These are phyloP conservation scores for Curvularia lunata DNA, from an alignment of 2,329 filamentous ascomycete genomes.

Conservation along the genomic window DNA sequence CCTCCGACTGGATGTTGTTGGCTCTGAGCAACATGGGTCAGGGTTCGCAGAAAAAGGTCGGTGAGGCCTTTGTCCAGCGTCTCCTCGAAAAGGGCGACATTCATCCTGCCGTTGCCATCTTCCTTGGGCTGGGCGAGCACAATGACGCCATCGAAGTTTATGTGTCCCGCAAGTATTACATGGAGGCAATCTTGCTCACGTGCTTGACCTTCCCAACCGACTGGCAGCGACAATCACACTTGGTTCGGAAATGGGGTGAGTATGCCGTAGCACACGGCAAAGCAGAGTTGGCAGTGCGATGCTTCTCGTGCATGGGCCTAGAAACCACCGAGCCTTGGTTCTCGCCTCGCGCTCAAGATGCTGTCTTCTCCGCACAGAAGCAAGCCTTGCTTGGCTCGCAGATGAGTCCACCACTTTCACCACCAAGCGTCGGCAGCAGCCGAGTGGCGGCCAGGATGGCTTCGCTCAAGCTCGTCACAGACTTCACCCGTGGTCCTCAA, in stretches of 20 bases:
- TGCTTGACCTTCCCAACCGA: slow-evolving; percentile 82
- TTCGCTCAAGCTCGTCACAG: slow-evolving; percentile 88
- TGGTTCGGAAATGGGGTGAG: slow-evolving; percentile 95
- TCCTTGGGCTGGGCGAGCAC: slow-evolving; percentile 88
- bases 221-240: slow-evolving; percentile 87
- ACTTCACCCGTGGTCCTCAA: slow-evolving; percentile 65
- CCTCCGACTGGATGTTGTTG: slow-evolving; percentile 95
- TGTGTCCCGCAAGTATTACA: slow-evolving; percentile 84
- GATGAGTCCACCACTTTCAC: slow-evolving; percentile 75
- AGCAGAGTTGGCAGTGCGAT: slow-evolving; percentile 88
- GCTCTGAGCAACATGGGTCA: slow-evolving; percentile 85
- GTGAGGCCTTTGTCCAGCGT: slow-evolving; percentile 87
- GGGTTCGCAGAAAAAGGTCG: slow-evolving; percentile 83
- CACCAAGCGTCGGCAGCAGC: slow-evolving; percentile 64
- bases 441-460: slow-evolving; percentile 76
- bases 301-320: slow-evolving; percentile 87
- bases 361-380: slow-evolving; percentile 62
- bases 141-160: slow-evolving; percentile 98
- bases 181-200: slow-evolving; percentile 90
- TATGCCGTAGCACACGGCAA: slow-evolving; percentile 85
- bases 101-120: slow-evolving; percentile 88
- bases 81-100: slow-evolving; percentile 88
- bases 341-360: slow-evolving; percentile 76
- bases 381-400: slow-evolving; percentile 58
- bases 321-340: slow-evolving; percentile 88